Conservation (phyloP, 2,329 filamentous ascomycete species). For the Ceratocystis harringtonii region DNA sequence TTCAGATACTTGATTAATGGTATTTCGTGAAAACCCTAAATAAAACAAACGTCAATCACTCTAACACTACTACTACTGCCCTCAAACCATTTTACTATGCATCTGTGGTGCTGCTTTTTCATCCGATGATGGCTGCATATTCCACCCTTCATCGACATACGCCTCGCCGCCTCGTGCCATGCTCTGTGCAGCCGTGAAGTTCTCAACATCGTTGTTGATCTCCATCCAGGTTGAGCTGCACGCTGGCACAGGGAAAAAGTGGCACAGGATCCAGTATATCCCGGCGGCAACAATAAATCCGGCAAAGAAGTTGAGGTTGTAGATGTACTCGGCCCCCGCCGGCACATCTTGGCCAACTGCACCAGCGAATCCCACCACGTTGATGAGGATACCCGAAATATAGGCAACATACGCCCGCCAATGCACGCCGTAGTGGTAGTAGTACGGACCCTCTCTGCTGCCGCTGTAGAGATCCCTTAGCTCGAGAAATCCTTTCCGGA, state of each 20-base stretch:
- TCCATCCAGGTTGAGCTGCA: constrained; percentile 66
- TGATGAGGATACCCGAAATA: constrained; percentile 69
- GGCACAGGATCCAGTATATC: constrained; percentile 58
- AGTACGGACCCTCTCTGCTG: constrained; percentile 53
- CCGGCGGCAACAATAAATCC: constrained; percentile 57
- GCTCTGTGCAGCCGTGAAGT: constrained; percentile 33
- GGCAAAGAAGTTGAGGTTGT: constrained; percentile 80
- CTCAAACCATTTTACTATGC: background rate
- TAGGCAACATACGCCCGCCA: constrained; percentile 78
- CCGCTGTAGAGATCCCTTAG: constrained; percentile 66
- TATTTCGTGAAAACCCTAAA: background rate
- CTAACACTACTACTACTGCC: background rate
- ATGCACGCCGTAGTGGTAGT: constrained; percentile 56
- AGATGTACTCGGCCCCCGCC: constrained; percentile 66
- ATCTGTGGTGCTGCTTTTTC: constrained; percentile 14
- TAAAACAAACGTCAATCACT: background rate
- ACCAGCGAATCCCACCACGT: constrained; percentile 81
- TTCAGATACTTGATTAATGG: background rate
- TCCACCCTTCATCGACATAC: constrained; percentile 27
- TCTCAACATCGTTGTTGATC: constrained; percentile 48
- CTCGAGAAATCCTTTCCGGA: constrained; percentile 68
- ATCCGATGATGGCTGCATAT: constrained; percentile 13
- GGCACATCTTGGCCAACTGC: constrained; percentile 61
- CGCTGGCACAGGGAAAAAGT: constrained; percentile 55
- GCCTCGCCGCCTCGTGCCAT: constrained; percentile 23